Conservation (phyloP, 2,329 filamentous ascomycete species). For the Monosporascus sp. region DNA sequence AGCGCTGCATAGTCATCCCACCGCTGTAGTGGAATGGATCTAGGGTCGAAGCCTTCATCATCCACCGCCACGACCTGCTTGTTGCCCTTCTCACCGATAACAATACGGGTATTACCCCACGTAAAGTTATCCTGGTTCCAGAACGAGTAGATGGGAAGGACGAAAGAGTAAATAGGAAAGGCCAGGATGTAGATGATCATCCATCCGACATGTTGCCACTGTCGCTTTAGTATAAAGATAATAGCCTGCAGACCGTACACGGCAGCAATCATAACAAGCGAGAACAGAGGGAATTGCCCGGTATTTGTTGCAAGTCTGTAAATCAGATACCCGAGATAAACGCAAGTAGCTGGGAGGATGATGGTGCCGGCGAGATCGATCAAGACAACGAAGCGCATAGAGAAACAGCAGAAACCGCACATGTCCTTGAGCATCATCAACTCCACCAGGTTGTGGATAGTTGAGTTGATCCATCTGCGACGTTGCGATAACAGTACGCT, state of each 20-base stretch:
- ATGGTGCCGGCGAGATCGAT: constrained; percentile 91
- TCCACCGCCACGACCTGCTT: constrained; percentile 88
- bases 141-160: constrained; percentile 94
- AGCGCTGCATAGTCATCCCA: constrained; percentile 92
- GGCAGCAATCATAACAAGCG: constrained; percentile 80
- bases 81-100: constrained; percentile 87
- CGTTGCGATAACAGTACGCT: constrained; percentile 92
- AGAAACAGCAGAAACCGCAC: constrained; percentile 98
- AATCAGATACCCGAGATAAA: constrained; percentile 82
- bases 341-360: constrained; percentile 82
- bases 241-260: constrained; percentile 94
- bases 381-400: constrained; percentile 94
- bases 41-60: constrained; percentile 81
- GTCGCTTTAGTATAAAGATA: constrained; percentile 93
- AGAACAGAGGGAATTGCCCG: constrained; percentile 79
- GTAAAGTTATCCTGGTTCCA: constrained; percentile 99
- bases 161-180: constrained; percentile 87
- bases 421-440: constrained; percentile 86
- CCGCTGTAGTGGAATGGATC: constrained; percentile 85
- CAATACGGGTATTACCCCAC: constrained; percentile 97
- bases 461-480: constrained; percentile 99
- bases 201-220: constrained; percentile 99
- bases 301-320: constrained; percentile 65
- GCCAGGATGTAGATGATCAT: constrained; percentile 99
- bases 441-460: constrained; percentile 92